These are phyloP conservation scores for Musa beccarii DNA, from an alignment of 176 grass and related monocot species.

Conservation along the genomic window DNA sequence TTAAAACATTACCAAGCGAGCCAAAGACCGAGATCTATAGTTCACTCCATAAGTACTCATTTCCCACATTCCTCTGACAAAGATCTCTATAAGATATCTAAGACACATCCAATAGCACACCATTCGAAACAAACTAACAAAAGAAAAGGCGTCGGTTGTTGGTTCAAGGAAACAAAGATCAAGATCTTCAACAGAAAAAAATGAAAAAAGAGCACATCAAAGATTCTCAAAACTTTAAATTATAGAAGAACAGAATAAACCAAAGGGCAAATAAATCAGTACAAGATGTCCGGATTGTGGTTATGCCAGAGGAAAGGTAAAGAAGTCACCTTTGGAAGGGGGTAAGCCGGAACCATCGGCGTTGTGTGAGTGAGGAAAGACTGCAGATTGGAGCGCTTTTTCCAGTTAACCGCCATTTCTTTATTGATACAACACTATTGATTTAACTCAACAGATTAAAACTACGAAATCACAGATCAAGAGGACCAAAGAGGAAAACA, in stretches of 20 bases:
- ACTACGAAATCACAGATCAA: not conserved
- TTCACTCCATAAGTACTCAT: too few species aligned
- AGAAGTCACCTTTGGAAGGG: slow-evolving; percentile 17
- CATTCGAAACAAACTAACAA: not conserved
- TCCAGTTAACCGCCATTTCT: not conserved
- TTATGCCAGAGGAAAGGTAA: not conserved
- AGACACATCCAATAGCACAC: too few species aligned
- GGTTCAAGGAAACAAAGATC: not conserved
- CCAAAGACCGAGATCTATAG: not conserved
- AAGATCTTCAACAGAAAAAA: not conserved
- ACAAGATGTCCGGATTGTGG: not conserved
- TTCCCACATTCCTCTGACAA: too few species aligned
- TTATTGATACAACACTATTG: too few species aligned
- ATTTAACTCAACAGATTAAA: not conserved
- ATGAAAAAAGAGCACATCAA: not conserved
- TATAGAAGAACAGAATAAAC: not conserved
- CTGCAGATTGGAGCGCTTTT: slow-evolving; percentile 13
- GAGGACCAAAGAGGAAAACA: not conserved
- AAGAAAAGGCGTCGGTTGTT: too few species aligned
- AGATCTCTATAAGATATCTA: too few species aligned
- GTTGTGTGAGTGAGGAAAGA: slow-evolving; percentile 7
- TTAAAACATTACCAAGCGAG: not conserved
- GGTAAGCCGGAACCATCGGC: slow-evolving; percentile 4
- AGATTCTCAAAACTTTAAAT: not conserved
- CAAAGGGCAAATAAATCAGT: not conserved